A percentile compares a stretch with the other conserved stretches of the same genome.
These are phyloP conservation scores for Fusarium burgessii DNA, from an alignment of 2,329 filamentous ascomycete genomes.

Conservation along the genomic window DNA sequence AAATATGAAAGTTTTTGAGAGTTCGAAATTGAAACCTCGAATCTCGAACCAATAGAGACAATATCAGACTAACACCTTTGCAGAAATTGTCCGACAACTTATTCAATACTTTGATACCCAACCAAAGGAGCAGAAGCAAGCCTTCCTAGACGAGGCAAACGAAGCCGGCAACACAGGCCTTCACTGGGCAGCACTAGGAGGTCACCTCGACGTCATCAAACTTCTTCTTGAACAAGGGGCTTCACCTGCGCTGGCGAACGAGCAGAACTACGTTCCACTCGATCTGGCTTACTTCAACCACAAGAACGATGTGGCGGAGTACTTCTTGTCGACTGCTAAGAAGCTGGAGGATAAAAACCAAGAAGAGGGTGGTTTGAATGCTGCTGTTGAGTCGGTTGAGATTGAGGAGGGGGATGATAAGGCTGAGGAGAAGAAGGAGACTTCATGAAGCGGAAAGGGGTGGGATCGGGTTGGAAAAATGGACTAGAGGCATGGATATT, in stretches of 20 bases:
- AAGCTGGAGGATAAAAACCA: conserved; percentile 62
- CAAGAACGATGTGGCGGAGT: conserved; percentile 73
- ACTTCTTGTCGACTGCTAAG: conserved; percentile 64
- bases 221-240: conserved; percentile 81
- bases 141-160: conserved; percentile 78
- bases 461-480: not conserved
- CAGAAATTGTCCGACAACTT: conserved; percentile 61
- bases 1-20: rapidly evolving
- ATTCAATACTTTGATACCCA: conserved; percentile 57
- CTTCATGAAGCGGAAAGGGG: not conserved
- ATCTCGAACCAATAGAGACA: rapidly evolving
- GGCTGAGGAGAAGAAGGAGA: conserved; percentile 39
- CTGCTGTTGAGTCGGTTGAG: conserved; percentile 54
- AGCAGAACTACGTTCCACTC: conserved; percentile 83
- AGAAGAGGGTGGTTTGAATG: conserved; percentile 57
- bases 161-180: conserved; percentile 88
- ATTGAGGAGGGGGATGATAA: conserved; percentile 51
- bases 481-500: not conserved
- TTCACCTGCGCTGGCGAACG: conserved; percentile 81
- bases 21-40: rapidly evolving
- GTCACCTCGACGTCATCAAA: conserved; percentile 85
- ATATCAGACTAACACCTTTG: conserved; percentile 7
- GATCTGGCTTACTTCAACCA: conserved; percentile 79
- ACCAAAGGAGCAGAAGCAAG: conserved; percentile 57
- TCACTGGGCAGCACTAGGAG: conserved; percentile 94